phyloP scores from a whole-genome alignment of 768 basidiomycete species.

The Leccinum uliginosum region DNA sequence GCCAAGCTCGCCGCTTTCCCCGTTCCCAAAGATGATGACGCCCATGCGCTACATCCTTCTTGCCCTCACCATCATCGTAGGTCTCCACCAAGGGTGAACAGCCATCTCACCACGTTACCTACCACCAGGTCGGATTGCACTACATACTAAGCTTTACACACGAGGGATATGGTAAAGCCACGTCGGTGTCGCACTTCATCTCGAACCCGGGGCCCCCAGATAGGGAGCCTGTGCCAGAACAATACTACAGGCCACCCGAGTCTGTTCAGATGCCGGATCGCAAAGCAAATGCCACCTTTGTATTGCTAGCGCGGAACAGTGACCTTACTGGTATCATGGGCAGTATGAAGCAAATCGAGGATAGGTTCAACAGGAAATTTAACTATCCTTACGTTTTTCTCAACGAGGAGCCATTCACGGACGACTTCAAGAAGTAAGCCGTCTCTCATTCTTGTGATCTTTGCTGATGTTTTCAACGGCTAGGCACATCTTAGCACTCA shows the following conservation, averaged over 20 bases:
- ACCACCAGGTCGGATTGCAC: constrained; percentile 34
- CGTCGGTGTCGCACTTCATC: constrained; percentile 33
- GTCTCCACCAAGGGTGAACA: constrained; percentile 16
- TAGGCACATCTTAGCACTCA: constrained; percentile 32
- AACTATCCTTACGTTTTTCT: constrained; percentile 87
- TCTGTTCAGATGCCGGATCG: constrained; percentile 38
- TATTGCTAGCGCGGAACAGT: constrained; percentile 69
- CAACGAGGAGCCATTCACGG: constrained; percentile 78
- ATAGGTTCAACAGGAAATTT: constrained; percentile 77
- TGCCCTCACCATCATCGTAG: constrained; percentile 43
- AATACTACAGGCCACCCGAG: constrained; percentile 47
- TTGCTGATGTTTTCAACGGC: constrained; percentile 6
- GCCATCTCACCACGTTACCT: constrained; percentile 7
- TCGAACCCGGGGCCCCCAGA: constrained; percentile 40
- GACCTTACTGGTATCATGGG: constrained; percentile 56
- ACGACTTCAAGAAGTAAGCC: constrained; percentile 64
- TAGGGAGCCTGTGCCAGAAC: constrained; percentile 54
- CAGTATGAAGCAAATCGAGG: constrained; percentile 76
- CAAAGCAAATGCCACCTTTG: constrained; percentile 80
- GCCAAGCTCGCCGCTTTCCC: background rate
- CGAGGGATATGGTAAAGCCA: constrained; percentile 39
- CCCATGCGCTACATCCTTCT: constrained; percentile 56
- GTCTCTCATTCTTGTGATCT: background rate
- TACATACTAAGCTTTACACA: constrained; percentile 41
- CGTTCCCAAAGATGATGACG: constrained; percentile 46